Conservation (phyloP, 306 rosid genomes). For the Begonia loranthoides region DNA sequence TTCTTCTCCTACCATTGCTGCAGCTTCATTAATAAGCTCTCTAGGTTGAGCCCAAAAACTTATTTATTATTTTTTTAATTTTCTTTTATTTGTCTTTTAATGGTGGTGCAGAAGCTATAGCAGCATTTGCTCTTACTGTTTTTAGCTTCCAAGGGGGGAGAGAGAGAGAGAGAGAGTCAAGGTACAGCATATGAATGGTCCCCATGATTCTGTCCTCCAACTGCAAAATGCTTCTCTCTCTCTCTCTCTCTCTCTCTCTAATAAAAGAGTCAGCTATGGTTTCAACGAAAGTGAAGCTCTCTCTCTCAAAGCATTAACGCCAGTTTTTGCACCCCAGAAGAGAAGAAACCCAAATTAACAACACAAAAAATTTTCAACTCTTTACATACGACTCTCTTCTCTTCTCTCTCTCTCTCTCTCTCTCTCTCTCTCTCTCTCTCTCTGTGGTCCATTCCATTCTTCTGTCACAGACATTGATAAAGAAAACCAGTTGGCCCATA, state of each 20-base stretch:
- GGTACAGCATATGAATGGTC: not conserved
- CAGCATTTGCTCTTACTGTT: too few species aligned
- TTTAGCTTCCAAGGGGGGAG: not conserved
- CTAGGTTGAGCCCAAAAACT: too few species aligned
- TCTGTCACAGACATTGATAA: not conserved
- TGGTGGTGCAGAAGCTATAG: too few species aligned
- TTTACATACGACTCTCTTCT: not conserved
- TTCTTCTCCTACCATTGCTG: too few species aligned
- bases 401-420: not conserved
- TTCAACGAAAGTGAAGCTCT: constrained; percentile 39
- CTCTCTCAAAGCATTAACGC: constrained; percentile 14
- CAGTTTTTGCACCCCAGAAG: constrained; percentile 8
- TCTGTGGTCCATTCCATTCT: not conserved
- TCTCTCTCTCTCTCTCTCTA: too few species aligned
- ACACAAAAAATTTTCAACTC: constrained; percentile 5
- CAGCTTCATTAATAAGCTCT: too few species aligned
- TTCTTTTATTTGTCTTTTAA: too few species aligned
- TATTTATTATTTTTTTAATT: too few species aligned
- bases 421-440: not conserved
- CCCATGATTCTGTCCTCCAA: not conserved
- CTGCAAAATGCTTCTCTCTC: too few species aligned
- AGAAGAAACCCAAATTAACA: not conserved
- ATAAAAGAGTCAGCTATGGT: not conserved
- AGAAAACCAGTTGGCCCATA: not conserved
- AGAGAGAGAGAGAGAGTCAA: not conserved